Evolutionary conservation across 306 rosid species (phyloP).

Genomic region (Malus asiatica): DNA sequence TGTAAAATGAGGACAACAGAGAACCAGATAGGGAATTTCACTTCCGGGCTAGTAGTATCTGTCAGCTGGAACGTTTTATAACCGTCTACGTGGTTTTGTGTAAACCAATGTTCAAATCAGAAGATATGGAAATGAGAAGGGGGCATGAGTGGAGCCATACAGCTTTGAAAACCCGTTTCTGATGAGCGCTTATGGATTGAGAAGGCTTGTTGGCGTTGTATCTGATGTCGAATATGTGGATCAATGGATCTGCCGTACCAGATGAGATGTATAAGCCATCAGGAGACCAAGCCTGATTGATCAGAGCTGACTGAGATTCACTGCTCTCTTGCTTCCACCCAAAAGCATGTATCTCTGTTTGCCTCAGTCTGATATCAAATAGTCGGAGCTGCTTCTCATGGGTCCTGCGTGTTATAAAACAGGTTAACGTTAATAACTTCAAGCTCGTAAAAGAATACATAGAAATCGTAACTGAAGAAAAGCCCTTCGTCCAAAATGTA

Average conservation of each 20-base stretch:
- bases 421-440: background rate
- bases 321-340: slow-evolving; percentile 99
- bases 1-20: background rate
- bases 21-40: background rate
- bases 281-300: slow-evolving; percentile 98
- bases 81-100: slow-evolving; percentile 50
- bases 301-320: slow-evolving; percentile 92
- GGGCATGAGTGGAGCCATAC: slow-evolving; percentile 78
- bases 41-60: background rate
- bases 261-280: slow-evolving; percentile 83
- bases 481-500: background rate
- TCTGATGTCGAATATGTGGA: slow-evolving; percentile 90
- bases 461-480: slow-evolving; percentile 1
- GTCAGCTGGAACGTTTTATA: background rate
- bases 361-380: slow-evolving; percentile 73
- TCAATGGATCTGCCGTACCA: slow-evolving; percentile 83
- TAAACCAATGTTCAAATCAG: slow-evolving; percentile 79
- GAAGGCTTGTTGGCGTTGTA: slow-evolving; percentile 62
- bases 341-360: slow-evolving; percentile 76
- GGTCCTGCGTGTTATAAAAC: slow-evolving; percentile 42
- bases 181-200: slow-evolving; percentile 79
- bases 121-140: slow-evolving; percentile 82
- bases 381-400: slow-evolving; percentile 87
- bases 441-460: slow-evolving; percentile 4
- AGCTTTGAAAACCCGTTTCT: slow-evolving; percentile 94